Percentiles rank a stretch among this genome's conserved stretches.
phyloP scores from a whole-genome alignment of 2,329 filamentous ascomycete genomes.

The Alternaria gansuensis region DNA sequence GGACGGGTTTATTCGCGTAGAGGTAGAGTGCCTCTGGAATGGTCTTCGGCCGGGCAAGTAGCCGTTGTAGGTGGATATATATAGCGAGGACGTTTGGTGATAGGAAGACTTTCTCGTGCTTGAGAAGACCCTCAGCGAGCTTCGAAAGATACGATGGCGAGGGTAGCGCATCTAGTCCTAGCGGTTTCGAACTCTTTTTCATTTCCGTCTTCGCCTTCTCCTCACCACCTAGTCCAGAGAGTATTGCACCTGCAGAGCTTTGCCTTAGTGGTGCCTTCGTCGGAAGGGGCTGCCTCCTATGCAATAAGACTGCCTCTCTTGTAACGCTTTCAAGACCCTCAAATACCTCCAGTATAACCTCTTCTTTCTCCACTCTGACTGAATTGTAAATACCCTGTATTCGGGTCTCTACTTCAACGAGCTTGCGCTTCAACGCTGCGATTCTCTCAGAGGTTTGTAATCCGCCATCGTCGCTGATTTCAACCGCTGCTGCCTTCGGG shows the following conservation, averaged over 20 bases:
- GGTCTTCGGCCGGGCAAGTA: slow-evolving; percentile 75
- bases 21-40: slow-evolving; percentile 82
- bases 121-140: slow-evolving; percentile 73
- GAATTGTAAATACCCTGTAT: slow-evolving; percentile 42
- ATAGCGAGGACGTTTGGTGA: slow-evolving; percentile 73
- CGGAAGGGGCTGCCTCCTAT: slow-evolving; percentile 30
- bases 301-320: slow-evolving; percentile 22
- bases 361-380: slow-evolving; percentile 40
- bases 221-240: slow-evolving; percentile 42
- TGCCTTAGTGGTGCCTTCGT: slow-evolving; percentile 37
- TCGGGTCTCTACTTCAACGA: slow-evolving; percentile 39
- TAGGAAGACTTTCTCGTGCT: slow-evolving; percentile 80
- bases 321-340: slow-evolving; percentile 37
- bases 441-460: slow-evolving; percentile 34
- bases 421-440: slow-evolving; percentile 31
- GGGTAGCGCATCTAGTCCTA: slow-evolving; percentile 39
- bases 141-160: slow-evolving; percentile 57
- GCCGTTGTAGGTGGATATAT: slow-evolving; percentile 80
- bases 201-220: slow-evolving; percentile 19
- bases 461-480: slow-evolving; percentile 21
- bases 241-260: slow-evolving; percentile 48
- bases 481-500: slow-evolving; percentile 26
- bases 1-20: slow-evolving; percentile 83
- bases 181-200: slow-evolving; percentile 20
- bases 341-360: slow-evolving; percentile 32